phyloP scores from a whole-genome alignment of 2,329 filamentous ascomycete genomes.

The Aurifilum marmelostoma region DNA sequence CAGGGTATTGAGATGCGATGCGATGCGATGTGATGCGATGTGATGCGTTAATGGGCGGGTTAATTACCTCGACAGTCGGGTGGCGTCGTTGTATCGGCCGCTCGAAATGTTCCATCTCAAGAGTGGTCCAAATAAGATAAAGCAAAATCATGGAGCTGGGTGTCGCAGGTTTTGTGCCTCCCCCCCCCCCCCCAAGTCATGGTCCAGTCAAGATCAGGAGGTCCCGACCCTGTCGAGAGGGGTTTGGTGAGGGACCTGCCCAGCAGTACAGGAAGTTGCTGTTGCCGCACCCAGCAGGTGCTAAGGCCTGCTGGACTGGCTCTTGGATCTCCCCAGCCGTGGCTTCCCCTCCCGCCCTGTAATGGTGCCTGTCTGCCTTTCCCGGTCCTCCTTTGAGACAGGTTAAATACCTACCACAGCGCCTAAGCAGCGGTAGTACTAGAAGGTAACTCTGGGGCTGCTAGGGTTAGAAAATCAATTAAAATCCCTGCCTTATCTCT shows the following conservation, averaged over 20 bases:
- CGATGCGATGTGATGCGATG: not conserved
- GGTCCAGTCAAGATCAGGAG: not conserved
- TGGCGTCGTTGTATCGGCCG: slow-evolving; percentile 5
- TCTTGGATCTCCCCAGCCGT: not conserved
- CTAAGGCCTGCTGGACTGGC: not conserved
- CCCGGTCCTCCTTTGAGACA: slow-evolving; percentile 2
- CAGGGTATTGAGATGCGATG: not conserved
- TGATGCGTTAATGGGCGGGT: not conserved
- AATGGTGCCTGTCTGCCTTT: not conserved
- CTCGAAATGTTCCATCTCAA: not conserved
- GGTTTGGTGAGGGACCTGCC: no score
- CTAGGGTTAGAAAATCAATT: slow-evolving; percentile 23
- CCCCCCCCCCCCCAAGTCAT: no score
- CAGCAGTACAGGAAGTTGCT: no score
- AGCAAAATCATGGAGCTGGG: no score
- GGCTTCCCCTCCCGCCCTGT: not conserved
- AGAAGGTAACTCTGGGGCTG: not conserved
- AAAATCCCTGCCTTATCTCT: slow-evolving; percentile 23
- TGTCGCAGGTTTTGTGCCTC: no score
- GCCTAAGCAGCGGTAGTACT: no score
- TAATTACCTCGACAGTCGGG: slow-evolving; percentile 2
- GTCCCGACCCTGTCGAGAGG: no score
- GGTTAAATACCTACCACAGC: slow-evolving; percentile 26
- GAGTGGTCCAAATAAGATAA: no score
- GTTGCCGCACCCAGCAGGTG: not conserved